phyloP scores from a whole-genome alignment of 176 grass and related monocot genomes.

The Cenchrus purpureus region DNA sequence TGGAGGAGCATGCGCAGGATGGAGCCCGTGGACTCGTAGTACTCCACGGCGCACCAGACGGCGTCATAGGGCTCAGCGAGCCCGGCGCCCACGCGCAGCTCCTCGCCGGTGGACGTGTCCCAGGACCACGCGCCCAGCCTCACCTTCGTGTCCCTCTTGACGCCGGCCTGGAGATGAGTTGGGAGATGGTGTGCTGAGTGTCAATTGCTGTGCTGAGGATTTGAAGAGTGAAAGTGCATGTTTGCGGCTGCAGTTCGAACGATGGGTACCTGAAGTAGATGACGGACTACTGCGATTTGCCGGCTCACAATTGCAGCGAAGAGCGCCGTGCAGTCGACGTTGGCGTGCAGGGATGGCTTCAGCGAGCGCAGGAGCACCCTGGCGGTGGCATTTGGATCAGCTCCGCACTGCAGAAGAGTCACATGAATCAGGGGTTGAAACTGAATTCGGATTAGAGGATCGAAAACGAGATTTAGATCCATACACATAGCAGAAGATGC shows the following conservation, averaged over 20 bases:
- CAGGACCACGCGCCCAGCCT: conserved; percentile 92
- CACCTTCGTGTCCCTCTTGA: conserved; percentile 75
- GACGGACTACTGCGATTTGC: conserved; percentile 69
- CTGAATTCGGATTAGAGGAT: neutral
- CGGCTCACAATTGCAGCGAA: conserved; percentile 91
- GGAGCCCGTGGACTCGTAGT: conserved; percentile 76
- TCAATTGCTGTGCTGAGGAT: neutral
- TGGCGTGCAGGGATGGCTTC: conserved; percentile 83
- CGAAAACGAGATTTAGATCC: neutral
- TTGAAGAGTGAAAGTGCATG: neutral
- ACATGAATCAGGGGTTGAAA: neutral
- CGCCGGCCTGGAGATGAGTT: conserved; percentile 50
- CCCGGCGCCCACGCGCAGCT: conserved; percentile 89
- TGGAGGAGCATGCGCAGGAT: conserved; percentile 79
- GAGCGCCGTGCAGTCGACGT: conserved; percentile 86
- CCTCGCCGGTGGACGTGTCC: conserved; percentile 84
- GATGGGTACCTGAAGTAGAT: conserved; percentile 68
- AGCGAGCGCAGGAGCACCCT: conserved; percentile 85
- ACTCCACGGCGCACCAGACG: conserved; percentile 94
- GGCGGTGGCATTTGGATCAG: conserved; percentile 71
- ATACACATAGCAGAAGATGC: neutral
- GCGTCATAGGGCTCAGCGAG: conserved; percentile 81
- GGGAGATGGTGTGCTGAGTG: neutral
- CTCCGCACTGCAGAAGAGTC: conserved; percentile 64
- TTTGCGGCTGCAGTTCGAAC: too few species aligned